Evolutionary conservation across 768 basidiomycete genomes (phyloP), one percentile per base, ranked within the genome.

Genomic region (Phlegmacium glaucopus): DNA sequence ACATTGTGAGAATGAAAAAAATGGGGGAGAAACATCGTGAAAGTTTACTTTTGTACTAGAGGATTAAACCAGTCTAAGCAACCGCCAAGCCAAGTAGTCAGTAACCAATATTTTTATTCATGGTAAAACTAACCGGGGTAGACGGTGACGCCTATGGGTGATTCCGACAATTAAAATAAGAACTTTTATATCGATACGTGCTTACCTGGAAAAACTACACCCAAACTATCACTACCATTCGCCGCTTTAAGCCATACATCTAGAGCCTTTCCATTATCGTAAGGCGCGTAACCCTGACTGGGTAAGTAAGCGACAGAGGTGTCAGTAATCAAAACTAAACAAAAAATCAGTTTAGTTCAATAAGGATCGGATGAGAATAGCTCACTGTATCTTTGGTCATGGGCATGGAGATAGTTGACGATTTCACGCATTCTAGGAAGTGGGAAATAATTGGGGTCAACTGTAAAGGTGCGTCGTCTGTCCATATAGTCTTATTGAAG

Each of bases 381-480:
- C 76, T 26, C 54, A 83, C 84, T 67, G 56, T 67, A 87, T 45
- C 69, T 71, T 56, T 88, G 85, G 26, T 79, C 63, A 45, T 83
- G 76, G 0, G 62, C 50, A 56, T 87, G 85, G 4, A 88, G 68
- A 54, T 81, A 77, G 37, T 68, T 63, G 16, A 86, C 77, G 41
- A 87, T 80, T 56, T 86, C 79, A n/a, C 76, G 75, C 75, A 88
- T 78, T 30, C 79, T 70, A 15, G 67, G 51, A 6, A 82, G 39
- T 1, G 86, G 84, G 70, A 87, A 87, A 61, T 85, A 85, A 18
- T 78, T 62, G 0, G 82, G 80, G 53, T 87, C 84, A 34, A 80
- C 67, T 1, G 85, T 89, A 64, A 87, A 87, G 43, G 85, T 76
- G 18, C 79, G 70, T n/a, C 83, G 76, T 40, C 73, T 62, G 57